Conservation (phyloP, 2,329 filamentous ascomycete genomes). For the Fusarium stilboides region DNA sequence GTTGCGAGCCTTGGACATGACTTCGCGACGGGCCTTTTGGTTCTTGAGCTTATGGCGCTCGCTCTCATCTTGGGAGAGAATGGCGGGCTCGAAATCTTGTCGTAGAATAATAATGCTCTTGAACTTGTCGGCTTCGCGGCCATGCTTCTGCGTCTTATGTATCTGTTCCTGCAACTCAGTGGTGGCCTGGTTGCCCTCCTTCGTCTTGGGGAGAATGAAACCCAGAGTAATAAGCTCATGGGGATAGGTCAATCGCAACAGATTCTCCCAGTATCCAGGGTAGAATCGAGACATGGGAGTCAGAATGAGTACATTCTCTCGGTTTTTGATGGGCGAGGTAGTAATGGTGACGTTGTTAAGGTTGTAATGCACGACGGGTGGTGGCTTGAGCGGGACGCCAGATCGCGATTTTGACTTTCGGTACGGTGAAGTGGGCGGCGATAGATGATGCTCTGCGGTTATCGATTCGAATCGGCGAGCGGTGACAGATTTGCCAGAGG, state of each 20-base stretch:
- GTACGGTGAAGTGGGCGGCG: constrained; percentile 61
- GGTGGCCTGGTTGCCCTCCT: constrained; percentile 91
- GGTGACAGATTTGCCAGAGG: constrained; percentile 66
- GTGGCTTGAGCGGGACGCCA: constrained; percentile 65
- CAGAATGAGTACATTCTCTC: constrained; percentile 90
- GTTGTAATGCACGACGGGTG: constrained; percentile 92
- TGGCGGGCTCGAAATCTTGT: constrained; percentile 91
- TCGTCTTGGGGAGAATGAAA: constrained; percentile 95
- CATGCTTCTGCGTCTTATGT: constrained; percentile 83
- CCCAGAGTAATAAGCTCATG: constrained; percentile 95
- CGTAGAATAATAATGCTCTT: constrained; percentile 94
- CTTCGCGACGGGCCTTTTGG: constrained; percentile 87
- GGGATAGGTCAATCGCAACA: constrained; percentile 86
- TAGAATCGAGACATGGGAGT: constrained; percentile 96
- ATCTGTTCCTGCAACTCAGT: constrained; percentile 87
- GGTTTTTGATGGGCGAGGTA: constrained; percentile 79
- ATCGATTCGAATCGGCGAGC: constrained; percentile 63
- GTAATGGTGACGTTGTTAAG: constrained; percentile 95
- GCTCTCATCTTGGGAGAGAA: constrained; percentile 84
- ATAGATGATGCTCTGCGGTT: constrained; percentile 61
- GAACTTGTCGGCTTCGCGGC: constrained; percentile 85
- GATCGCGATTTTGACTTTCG: constrained; percentile 57
- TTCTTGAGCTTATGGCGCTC: constrained; percentile 94
- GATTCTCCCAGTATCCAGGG: constrained; percentile 94
- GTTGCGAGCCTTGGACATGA: constrained; percentile 95